Conservation (phyloP, 73 alveolate genomes). For the Tetrahymena thermophila region DNA sequence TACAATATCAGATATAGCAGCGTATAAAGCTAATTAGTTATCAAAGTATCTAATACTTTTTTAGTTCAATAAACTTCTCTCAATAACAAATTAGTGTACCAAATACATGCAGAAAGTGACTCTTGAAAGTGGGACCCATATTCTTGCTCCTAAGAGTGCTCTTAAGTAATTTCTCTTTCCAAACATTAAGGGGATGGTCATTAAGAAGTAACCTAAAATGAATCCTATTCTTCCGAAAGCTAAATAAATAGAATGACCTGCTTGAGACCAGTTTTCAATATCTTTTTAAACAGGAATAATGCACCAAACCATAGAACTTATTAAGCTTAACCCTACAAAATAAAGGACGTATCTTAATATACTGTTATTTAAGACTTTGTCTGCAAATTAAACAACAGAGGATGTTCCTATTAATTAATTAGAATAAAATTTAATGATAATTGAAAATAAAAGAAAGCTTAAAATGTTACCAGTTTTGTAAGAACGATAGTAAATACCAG, state of each 20-base stretch:
- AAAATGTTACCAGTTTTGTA: background rate
- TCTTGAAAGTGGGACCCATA: conserved; percentile 52
- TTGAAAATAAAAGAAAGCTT: background rate
- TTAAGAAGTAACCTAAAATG: conserved; percentile 44
- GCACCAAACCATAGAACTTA: conserved; percentile 31
- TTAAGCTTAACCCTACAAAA: conserved; percentile 42
- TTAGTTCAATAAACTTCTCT: conserved; percentile 8
- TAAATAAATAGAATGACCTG: conserved; percentile 1
- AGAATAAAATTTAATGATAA: background rate
- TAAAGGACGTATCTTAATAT: conserved; percentile 6
- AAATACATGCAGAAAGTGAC: conserved; percentile 40
- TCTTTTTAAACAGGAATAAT: conserved; percentile 23
- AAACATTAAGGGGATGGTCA: conserved; percentile 42
- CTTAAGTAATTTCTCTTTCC: conserved; percentile 34
- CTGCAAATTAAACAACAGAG: background rate
- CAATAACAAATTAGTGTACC: conserved; percentile 40
- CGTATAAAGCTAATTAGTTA: conserved; percentile 9
- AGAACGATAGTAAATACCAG: conserved; percentile 34
- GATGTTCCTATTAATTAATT: background rate
- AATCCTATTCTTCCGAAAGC: conserved; percentile 42
- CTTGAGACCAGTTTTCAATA: conserved; percentile 15
- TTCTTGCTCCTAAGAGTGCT: conserved; percentile 41
- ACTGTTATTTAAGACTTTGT: background rate
- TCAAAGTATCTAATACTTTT: conserved; percentile 18
- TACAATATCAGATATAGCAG: conserved; percentile 36